Base-by-base conservation (phyloP, 495 filamentous ascomycete genomes). In the Usnea hakonensis region DNA sequence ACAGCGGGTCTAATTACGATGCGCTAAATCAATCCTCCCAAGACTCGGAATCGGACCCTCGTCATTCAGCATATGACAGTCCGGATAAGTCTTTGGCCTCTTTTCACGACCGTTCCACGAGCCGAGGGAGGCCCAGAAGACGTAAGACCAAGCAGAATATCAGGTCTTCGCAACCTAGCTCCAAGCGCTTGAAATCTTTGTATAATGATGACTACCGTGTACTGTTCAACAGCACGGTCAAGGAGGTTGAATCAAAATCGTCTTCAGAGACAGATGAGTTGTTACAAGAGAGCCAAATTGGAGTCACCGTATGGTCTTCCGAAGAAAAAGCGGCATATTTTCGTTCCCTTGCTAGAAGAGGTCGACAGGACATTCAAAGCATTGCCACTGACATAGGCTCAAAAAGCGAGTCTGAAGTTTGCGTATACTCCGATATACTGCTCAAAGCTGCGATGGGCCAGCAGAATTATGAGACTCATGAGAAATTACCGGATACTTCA, bases 371-470 rank as follows among this genome's bases (percentile, higher is more conserved):
- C 56, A 64, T 85, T 11, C 65, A 67, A 9, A 81, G 76, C 9
- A 87, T 97, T 57, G 79, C 91, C 0, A 64, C 71, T 11, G 76
- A 80, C 0, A 80, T 97, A 53, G 76, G 77, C 1, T 85, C 86
- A 2, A 97, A 97, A 66, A 85, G 82, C 55, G 79, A 83, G 58
- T 69, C 89, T 7, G 91, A 97, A 69, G 85, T 94, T 8, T 77
- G 78, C 21, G 80, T 85, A 56, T 91, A 90, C 64, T 66, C 94
- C 11, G 61, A 73, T 19, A 69, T 88, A 3, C 78, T 97, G 0
- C 77, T 84, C 3, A 73, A 80, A 43, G 78, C 76, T 55, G 64
- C 76, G 46, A 66, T 64, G 36, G 72, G 75, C 35, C 70, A 71
- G n/a, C 71, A 78, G 60, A 30, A 70, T 36, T 55, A 64, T 28